Conservation (phyloP, 768 basidiomycete genomes). For the Macrocybe gigantea region DNA sequence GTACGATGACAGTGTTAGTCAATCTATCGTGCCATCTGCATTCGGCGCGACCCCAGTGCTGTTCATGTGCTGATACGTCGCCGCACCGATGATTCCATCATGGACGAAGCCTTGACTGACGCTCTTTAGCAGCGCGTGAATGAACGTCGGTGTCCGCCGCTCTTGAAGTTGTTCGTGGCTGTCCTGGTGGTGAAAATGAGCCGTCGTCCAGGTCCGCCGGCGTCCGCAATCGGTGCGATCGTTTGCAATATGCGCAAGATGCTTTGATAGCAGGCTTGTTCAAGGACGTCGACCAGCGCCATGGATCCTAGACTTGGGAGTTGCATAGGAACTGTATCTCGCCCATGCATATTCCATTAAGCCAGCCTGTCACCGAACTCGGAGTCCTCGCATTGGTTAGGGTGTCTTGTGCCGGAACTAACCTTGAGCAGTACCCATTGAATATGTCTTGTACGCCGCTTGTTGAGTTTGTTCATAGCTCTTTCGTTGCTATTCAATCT, state of each 20-base stretch:
- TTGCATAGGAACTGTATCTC: slow-evolving; percentile 30
- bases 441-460: slow-evolving; percentile 34
- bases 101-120: slow-evolving; percentile 34
- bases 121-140: slow-evolving; percentile 38
- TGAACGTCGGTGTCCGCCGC: slow-evolving; percentile 40
- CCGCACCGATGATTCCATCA: slow-evolving; percentile 28
- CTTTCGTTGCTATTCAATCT: slow-evolving; percentile 26
- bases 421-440: slow-evolving; percentile 31
- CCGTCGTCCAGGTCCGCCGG: slow-evolving; percentile 32
- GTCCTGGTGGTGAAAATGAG: slow-evolving; percentile 39
- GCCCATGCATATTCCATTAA: slow-evolving; percentile 43
- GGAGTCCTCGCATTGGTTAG: slow-evolving; percentile 30
- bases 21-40: slow-evolving; percentile 37
- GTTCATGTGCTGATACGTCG: slow-evolving; percentile 36
- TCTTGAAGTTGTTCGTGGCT: slow-evolving; percentile 44
- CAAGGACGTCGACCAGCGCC: slow-evolving; percentile 42
- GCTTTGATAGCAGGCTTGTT: slow-evolving; percentile 21
- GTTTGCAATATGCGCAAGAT: slow-evolving; percentile 26
- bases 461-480: slow-evolving; percentile 32
- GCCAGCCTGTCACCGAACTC: slow-evolving; percentile 26
- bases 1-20: slow-evolving; percentile 38
- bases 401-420: slow-evolving; percentile 43
- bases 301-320: slow-evolving; percentile 39
- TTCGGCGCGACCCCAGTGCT: slow-evolving; percentile 35
- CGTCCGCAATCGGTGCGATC: slow-evolving; percentile 31